Conservation (phyloP, 179 eudicot genomes). For the Nepenthes alata region DNA sequence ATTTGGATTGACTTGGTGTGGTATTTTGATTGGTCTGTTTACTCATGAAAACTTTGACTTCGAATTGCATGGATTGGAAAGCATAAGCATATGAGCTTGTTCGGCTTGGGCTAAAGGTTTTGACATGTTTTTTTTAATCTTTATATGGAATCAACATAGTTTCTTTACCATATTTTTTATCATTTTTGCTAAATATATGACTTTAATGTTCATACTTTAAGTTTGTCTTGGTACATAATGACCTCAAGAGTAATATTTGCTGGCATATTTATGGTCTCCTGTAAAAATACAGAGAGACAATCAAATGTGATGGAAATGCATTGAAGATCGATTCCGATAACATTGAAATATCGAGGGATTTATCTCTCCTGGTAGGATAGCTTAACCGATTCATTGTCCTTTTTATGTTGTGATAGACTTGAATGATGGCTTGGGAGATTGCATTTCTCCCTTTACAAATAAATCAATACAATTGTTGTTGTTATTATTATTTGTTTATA, state of each 20-base stretch:
- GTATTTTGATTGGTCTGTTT: conserved; percentile 4
- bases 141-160: neutral
- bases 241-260: conserved; percentile 96
- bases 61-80: conserved; percentile 98
- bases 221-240: conserved; percentile 50
- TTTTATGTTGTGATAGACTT: no score
- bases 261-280: conserved; percentile 99
- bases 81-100: conserved; percentile 97
- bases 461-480: no score
- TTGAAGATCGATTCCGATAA: conserved; percentile 92
- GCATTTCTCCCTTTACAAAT: no score
- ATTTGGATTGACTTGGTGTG: no score
- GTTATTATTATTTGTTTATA: no score
- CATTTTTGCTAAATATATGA: neutral
- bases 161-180: conserved; percentile 4
- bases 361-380: conserved; percentile 73
- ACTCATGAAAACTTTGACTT: conserved; percentile 87
- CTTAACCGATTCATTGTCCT: neutral
- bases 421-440: no score
- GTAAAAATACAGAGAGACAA: conserved; percentile 93
- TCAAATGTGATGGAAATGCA: conserved; percentile 93
- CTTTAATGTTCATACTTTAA: conserved; percentile 2
- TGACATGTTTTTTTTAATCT: conserved; percentile 4
- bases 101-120: conserved; percentile 88
- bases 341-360: conserved; percentile 86